A percentile compares a stretch with the other conserved stretches of the same genome.
phyloP scores from a whole-genome alignment of 768 basidiomycete genomes.

The Amanita exitialis region DNA sequence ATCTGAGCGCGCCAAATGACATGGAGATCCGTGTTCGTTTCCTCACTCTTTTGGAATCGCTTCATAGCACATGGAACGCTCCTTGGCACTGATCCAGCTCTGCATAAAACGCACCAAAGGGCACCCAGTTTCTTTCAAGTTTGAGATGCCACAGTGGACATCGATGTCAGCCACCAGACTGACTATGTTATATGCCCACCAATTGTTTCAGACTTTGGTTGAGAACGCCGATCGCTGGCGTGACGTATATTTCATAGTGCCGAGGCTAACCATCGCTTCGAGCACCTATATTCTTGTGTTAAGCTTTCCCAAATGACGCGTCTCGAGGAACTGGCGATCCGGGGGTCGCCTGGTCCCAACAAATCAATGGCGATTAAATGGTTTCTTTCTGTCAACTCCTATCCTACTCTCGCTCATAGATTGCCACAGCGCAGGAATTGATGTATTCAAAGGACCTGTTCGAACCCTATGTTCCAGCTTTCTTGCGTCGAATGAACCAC shows the following conservation, averaged over 20 bases:
- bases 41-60: background rate
- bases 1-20: no score
- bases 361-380: background rate
- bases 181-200: background rate
- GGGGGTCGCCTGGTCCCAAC: no score
- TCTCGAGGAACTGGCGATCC: no score
- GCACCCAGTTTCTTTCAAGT: background rate
- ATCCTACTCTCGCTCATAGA: background rate
- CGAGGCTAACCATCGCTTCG: background rate
- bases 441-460: background rate
- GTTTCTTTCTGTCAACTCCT: background rate
- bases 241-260: background rate
- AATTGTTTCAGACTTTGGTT: background rate
- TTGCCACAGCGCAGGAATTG: background rate
- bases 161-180: background rate
- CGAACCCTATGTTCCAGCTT: background rate
- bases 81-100: background rate
- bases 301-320: background rate
- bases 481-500: background rate
- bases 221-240: background rate
- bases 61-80: background rate
- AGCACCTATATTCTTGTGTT: background rate
- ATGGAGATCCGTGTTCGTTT: constrained; percentile 1
- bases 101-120: background rate
- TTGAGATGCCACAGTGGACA: background rate